Conservation (phyloP, 2,329 filamentous ascomycete genomes). For the Lizonia empirigonia region DNA sequence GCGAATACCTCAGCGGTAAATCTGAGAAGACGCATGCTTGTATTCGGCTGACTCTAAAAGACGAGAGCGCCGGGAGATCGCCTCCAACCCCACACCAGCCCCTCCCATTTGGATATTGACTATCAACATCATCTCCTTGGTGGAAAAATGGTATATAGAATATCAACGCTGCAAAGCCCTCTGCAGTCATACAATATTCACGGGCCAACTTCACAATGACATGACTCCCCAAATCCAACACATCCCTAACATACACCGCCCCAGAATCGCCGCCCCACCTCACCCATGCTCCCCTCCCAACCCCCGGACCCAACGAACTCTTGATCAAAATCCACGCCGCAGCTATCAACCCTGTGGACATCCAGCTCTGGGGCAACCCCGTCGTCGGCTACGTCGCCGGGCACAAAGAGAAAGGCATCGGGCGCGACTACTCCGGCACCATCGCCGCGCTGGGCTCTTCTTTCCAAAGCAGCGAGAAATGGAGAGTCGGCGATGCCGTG, state of each 20-base stretch:
- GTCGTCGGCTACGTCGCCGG: conserved; percentile 36
- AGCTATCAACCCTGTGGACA: conserved; percentile 54
- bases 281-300: conserved; percentile 22
- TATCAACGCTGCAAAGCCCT: not conserved
- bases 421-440: conserved; percentile 54
- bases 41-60: not conserved
- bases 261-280: conserved; percentile 34
- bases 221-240: conserved; percentile 29
- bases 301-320: conserved; percentile 30
- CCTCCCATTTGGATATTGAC: not conserved
- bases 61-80: conserved; percentile 5
- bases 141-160: not conserved
- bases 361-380: conserved; percentile 45
- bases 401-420: conserved; percentile 46
- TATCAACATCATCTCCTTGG: not conserved
- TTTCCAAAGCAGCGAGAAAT: conserved; percentile 20
- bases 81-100: conserved; percentile 1
- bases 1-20: too few relatives aligned
- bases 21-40: not conserved
- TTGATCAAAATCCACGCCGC: conserved; percentile 52
- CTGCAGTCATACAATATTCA: not conserved
- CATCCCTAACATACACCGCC: conserved; percentile 34
- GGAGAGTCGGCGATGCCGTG: conserved; percentile 32
- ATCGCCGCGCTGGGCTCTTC: conserved; percentile 42
- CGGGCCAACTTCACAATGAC: not conserved